These are phyloP conservation scores for Ophiostoma piceae DNA, from an alignment of 2,329 filamentous ascomycete genomes.

Conservation along the genomic window DNA sequence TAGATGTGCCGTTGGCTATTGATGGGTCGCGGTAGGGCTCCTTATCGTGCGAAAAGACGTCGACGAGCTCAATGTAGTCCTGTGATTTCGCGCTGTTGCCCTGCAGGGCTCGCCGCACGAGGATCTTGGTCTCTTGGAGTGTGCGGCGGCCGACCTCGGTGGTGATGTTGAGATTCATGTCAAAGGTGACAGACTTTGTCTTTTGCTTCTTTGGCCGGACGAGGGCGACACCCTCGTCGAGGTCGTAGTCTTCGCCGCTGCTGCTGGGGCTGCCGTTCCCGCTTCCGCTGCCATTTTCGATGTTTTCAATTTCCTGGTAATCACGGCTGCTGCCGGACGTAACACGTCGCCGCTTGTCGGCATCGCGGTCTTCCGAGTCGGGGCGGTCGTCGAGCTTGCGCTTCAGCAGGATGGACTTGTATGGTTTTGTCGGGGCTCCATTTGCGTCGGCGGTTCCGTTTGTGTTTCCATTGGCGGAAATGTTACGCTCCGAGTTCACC, in stretches of 20 bases:
- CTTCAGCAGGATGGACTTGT: constrained; percentile 27
- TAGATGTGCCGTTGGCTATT: background rate
- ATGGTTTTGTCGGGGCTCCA: constrained; percentile 11
- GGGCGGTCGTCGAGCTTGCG: constrained; percentile 22
- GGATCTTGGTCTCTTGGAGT: constrained; percentile 51
- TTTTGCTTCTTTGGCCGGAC: constrained; percentile 39
- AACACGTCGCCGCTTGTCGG: constrained; percentile 17
- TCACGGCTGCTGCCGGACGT: background rate
- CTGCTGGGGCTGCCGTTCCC: background rate
- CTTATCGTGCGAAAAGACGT: constrained; percentile 50
- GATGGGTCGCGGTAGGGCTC: constrained; percentile 34
- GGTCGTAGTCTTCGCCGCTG: background rate
- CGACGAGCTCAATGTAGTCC: constrained; percentile 57
- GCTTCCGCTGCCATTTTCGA: background rate
- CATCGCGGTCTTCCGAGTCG: constrained; percentile 17
- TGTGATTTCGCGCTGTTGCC: constrained; percentile 49
- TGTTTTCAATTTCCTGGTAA: background rate
- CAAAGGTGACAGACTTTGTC: constrained; percentile 52
- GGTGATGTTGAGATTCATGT: constrained; percentile 53
- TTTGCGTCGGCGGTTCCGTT: background rate
- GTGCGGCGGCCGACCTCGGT: constrained; percentile 50
- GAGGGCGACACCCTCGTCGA: background rate
- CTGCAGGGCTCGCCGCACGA: constrained; percentile 53
- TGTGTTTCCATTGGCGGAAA: background rate
- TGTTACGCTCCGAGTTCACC: background rate